Conservation (phyloP, 2,329 filamentous ascomycete species). For the Dactylellina haptotyla region DNA sequence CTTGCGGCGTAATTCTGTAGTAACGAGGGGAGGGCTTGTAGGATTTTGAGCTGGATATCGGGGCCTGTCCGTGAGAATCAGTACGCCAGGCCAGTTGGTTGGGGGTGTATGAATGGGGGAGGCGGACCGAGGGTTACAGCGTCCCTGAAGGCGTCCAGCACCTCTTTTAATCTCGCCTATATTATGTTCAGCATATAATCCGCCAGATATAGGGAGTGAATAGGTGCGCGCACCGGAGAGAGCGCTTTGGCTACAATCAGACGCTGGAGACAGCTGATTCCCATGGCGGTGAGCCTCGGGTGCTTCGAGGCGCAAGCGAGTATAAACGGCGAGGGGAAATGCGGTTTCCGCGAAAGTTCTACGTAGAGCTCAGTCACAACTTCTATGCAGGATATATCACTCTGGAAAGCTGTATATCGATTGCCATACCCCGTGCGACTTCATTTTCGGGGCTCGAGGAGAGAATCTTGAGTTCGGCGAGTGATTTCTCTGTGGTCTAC, state of each 20-base stretch:
- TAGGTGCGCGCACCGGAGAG: constrained; percentile 63
- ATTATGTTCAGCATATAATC: neutral
- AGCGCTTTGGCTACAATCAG: constrained; percentile 84
- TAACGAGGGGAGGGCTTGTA: constrained; percentile 88
- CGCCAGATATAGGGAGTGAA: neutral
- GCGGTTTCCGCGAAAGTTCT: constrained; percentile 84
- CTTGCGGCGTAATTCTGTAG: constrained; percentile 89
- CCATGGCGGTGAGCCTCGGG: constrained; percentile 86
- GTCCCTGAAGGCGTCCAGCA: constrained; percentile 86
- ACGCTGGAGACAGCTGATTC: constrained; percentile 86
- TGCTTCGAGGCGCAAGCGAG: constrained; percentile 91
- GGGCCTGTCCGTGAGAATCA: constrained; percentile 65
- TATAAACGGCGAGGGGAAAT: constrained; percentile 92
- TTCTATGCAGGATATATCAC: too few species aligned
- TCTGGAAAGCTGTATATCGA: neutral
- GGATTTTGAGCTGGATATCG: constrained; percentile 93
- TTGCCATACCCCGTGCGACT: constrained; percentile 67
- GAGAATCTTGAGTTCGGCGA: constrained; percentile 85
- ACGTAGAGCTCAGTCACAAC: constrained; percentile 38
- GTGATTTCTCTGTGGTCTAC: constrained; percentile 89
- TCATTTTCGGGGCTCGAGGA: constrained; percentile 78
- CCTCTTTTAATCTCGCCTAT: constrained; percentile 80
- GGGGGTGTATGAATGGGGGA: constrained; percentile 10
- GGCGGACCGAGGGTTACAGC: constrained; percentile 67
- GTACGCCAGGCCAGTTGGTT: too few species aligned